Conservation (phyloP, 495 filamentous ascomycete species). For the Zalerion maritima region DNA sequence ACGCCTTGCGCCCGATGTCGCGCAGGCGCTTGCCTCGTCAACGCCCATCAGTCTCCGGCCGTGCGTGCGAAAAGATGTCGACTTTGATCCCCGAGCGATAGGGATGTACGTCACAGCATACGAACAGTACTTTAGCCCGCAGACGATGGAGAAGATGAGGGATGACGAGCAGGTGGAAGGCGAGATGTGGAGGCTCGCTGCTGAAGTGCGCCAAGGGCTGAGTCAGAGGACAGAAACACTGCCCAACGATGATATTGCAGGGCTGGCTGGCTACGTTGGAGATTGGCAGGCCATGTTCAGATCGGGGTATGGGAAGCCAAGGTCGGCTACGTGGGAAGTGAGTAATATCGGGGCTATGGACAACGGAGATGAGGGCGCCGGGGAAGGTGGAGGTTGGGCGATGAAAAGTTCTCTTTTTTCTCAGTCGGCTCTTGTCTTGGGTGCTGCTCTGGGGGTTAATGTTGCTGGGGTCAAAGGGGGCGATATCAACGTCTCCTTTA, state of each 20-base stretch:
- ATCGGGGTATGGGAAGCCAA: conserved; percentile 12
- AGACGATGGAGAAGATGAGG: conserved; percentile 8
- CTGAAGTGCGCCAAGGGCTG: conserved; percentile 9
- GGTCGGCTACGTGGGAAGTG: conserved; percentile 15
- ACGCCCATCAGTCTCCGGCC: conserved; percentile 21
- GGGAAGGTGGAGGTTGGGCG: conserved; percentile 7
- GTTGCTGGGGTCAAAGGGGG: conserved; percentile 14
- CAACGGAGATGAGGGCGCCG: neutral
- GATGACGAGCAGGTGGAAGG: conserved; percentile 5
- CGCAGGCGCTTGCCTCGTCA: conserved; percentile 11
- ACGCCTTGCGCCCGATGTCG: conserved; percentile 8
- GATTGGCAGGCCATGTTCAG: conserved; percentile 18
- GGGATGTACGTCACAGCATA: conserved; percentile 14
- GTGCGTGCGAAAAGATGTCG: conserved; percentile 6
- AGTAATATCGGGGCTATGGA: conserved; percentile 20
- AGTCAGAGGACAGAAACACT: conserved; percentile 7
- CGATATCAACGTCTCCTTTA: conserved; percentile 13
- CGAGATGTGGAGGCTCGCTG: conserved; percentile 15
- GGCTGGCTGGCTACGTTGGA: conserved; percentile 15
- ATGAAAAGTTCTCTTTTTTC: conserved; percentile 19
- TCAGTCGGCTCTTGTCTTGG: conserved; percentile 16
- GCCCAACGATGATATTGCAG: conserved; percentile 18
- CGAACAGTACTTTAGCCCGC: conserved; percentile 10
- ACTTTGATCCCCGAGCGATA: conserved; percentile 1
- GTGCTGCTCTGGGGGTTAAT: conserved; percentile 15